These are phyloP conservation scores for Metschnikowia similis DNA, from an alignment of 805 yeast species.

Conservation along the genomic window DNA sequence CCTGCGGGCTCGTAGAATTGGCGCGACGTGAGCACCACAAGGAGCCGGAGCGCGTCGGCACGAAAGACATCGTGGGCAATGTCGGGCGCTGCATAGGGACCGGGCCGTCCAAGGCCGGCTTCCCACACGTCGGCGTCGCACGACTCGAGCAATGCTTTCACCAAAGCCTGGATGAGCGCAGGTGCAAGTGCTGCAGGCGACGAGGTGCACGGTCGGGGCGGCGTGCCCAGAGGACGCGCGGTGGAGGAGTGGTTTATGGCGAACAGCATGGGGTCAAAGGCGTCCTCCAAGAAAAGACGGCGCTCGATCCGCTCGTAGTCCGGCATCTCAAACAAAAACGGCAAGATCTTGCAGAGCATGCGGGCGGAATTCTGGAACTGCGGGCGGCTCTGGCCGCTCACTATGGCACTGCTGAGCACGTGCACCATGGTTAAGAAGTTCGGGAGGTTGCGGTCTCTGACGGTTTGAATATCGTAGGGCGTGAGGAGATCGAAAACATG, in stretches of 20 bases:
- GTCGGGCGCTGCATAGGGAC: conserved; percentile 23
- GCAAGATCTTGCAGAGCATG: conserved; percentile 59
- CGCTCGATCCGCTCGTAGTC: conserved; percentile 24
- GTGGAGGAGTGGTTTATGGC: background rate
- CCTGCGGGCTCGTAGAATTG: conserved; percentile 50
- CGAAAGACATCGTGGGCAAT: conserved; percentile 54
- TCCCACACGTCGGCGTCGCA: conserved; percentile 56
- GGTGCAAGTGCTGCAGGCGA: background rate
- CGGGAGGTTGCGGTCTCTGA: conserved; percentile 53
- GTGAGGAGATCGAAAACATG: conserved; percentile 60
- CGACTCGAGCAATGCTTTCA: conserved; percentile 45
- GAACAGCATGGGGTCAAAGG: conserved; percentile 38
- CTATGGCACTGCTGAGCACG: conserved; percentile 19
- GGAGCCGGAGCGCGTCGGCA: conserved; percentile 58
- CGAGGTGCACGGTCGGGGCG: background rate
- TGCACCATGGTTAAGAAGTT: conserved; percentile 56
- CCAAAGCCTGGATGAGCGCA: conserved; percentile 16
- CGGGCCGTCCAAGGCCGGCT: conserved; percentile 62
- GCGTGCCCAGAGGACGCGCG: background rate
- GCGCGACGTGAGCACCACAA: conserved; percentile 59
- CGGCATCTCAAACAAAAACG: conserved; percentile 58
- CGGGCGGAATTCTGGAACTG: conserved; percentile 57
- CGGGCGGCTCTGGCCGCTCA: conserved; percentile 11
- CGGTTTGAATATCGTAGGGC: conserved; percentile 51
- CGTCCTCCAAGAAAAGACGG: conserved; percentile 29